phyloP scores from a whole-genome alignment of 148 eudicot species.

The Rhododendron molle region DNA sequence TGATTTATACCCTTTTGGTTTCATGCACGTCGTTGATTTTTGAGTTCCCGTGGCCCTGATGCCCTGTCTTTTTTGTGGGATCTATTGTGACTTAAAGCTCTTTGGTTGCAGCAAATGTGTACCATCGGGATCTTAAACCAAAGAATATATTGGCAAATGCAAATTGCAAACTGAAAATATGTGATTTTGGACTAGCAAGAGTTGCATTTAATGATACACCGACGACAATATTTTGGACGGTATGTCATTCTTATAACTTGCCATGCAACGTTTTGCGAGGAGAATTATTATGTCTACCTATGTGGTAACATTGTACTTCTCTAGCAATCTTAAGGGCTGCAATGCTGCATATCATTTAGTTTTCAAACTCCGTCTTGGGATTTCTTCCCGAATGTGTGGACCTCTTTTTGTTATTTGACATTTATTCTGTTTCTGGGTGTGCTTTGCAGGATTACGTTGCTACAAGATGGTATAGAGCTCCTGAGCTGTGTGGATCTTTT shows the following conservation, averaged over 20 bases:
- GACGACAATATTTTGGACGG: constrained; percentile 81
- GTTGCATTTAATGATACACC: constrained; percentile 89
- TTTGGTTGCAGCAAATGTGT: constrained; percentile 76
- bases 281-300: neutral
- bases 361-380: neutral
- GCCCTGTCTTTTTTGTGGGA: neutral
- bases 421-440: neutral
- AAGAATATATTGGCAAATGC: constrained; percentile 93
- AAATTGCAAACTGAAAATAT: constrained; percentile 87
- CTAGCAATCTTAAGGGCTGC: neutral
- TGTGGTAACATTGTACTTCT: neutral
- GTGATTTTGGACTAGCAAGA: constrained; percentile 93
- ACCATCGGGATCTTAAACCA: constrained; percentile 93
- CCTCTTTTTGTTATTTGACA: neutral
- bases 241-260: constrained; percentile 22
- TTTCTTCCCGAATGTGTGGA: neutral
- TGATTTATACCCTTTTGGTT: neutral
- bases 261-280: neutral
- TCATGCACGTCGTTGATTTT: neutral
- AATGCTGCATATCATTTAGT: neutral
- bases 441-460: constrained; percentile 82
- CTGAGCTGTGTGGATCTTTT: constrained; percentile 94
- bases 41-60: neutral
- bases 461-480: constrained; percentile 96
- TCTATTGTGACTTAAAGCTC: constrained; percentile 5